Conservation (phyloP, 768 basidiomycete species). For the Termitomyces sp. region DNA sequence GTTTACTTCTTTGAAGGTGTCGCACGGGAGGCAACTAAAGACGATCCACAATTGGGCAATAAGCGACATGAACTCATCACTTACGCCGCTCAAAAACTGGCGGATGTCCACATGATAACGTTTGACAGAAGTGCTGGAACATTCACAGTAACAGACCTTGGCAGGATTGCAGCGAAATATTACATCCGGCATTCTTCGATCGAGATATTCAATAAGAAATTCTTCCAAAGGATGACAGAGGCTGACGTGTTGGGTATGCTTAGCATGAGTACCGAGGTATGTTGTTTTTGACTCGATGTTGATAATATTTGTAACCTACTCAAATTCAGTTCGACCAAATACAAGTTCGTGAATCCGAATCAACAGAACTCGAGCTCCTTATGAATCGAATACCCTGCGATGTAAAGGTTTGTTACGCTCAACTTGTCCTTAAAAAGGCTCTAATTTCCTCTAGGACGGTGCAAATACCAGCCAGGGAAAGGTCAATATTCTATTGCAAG, state of each 20-base stretch:
- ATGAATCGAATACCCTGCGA: slow-evolving; percentile 70
- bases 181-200: slow-evolving; percentile 86
- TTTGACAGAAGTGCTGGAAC: slow-evolving; percentile 53
- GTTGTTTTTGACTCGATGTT: slow-evolving; percentile 7
- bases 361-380: slow-evolving; percentile 72
- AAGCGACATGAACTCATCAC: slow-evolving; percentile 66
- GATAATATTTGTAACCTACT: background rate
- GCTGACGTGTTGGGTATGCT: slow-evolving; percentile 87
- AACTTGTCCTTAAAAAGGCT: background rate
- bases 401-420: slow-evolving; percentile 49
- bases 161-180: slow-evolving; percentile 95
- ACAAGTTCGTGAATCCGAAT: slow-evolving; percentile 86
- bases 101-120: slow-evolving; percentile 73
- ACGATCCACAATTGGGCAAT: slow-evolving; percentile 70
- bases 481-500: slow-evolving; percentile 93
- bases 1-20: slow-evolving; percentile 40
- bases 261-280: slow-evolving; percentile 85
- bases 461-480: slow-evolving; percentile 58
- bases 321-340: slow-evolving; percentile 97
- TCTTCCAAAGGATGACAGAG: slow-evolving; percentile 83
- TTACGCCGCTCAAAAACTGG: slow-evolving; percentile 60
- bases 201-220: slow-evolving; percentile 76
- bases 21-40: slow-evolving; percentile 51
- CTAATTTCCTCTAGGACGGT: slow-evolving; percentile 42
- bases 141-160: slow-evolving; percentile 80